Evolutionary conservation across 148 eudicot species (phyloP), one percentile per base, ranked within the genome.

Genomic region (Suaeda aralocaspica): DNA sequence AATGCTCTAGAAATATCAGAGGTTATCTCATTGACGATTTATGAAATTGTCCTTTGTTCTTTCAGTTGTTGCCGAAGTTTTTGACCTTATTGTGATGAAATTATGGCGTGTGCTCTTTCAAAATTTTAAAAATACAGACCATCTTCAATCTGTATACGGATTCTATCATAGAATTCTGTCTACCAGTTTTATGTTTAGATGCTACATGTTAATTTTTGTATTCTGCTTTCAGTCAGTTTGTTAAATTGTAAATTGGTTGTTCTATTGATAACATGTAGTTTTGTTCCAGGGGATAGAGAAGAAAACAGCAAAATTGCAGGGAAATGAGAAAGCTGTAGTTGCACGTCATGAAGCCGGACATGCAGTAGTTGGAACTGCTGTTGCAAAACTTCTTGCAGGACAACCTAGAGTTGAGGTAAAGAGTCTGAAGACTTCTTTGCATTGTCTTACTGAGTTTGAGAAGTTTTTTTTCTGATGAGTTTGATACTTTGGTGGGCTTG

Each of bases 281-380:
- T 64, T 51, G 15, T 51, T 73, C 55, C 78, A 93, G 98, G 98
- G 98, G 29, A 93, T 93, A 58, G 98, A 93, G 77, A 93, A 93
- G 81, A 93, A 93, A 80, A 88, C 90, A 30, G 83, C 94, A 56
- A 93, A 87, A 77, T 72, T 93, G 74, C 82, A 88, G 78, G 98
- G 98, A 72, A 78, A 53, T 79, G 98, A 90, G 79, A 93, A 93
- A 81, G 96, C 88, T 75, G 96, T 90, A 70, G 98, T 93, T 79
- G 98, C 98, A 57, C 88, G 98, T 63, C 98, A 93, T 84, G 98
- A 93, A 83, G 98, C 87, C 74, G 98, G 98, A 64, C 98, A 93
- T 82, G 98, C 96, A 52, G 95, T 93, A 44, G 96, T 93, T 11
- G 98, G 98, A 57, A 90, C 98, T 64, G 98, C 98, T 44, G 85